Conservation (phyloP, 2,329 filamentous ascomycete species). For the Fusarium avenaceum region DNA sequence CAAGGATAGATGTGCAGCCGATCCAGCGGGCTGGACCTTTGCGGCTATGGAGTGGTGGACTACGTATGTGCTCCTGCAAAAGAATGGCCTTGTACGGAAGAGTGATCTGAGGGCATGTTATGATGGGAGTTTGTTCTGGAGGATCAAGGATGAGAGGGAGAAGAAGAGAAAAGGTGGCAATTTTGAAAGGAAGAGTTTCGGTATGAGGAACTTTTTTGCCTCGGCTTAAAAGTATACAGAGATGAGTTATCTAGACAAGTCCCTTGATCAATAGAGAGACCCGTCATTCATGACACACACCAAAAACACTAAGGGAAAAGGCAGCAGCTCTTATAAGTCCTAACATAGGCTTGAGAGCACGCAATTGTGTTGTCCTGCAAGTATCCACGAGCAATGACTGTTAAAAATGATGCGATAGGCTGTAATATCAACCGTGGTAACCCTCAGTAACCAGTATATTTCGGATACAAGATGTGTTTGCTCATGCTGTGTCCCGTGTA, state of each 20-base stretch:
- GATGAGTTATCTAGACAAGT: too few relatives aligned
- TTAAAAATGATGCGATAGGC: too few relatives aligned
- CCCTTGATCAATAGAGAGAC: too few relatives aligned
- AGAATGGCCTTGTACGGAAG: slow-evolving; percentile 68
- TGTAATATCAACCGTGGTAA: too few relatives aligned
- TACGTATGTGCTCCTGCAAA: slow-evolving; percentile 65
- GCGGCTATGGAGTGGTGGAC: slow-evolving; percentile 51
- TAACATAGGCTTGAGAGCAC: too few relatives aligned
- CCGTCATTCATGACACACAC: neutral
- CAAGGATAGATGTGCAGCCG: slow-evolving; percentile 54
- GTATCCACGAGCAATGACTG: too few relatives aligned
- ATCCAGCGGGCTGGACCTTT: slow-evolving; percentile 42
- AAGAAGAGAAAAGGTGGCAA: neutral
- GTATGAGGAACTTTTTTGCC: slow-evolving; percentile 28
- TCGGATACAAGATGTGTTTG: too few relatives aligned
- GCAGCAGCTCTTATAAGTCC: too few relatives aligned
- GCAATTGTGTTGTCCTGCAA: too few relatives aligned
- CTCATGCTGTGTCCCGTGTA: too few relatives aligned
- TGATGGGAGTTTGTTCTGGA: slow-evolving; percentile 44
- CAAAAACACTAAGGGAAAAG: too few relatives aligned
- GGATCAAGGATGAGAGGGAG: slow-evolving; percentile 32
- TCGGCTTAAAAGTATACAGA: neutral
- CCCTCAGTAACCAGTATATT: too few relatives aligned
- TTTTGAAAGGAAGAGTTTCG: slow-evolving; percentile 13
- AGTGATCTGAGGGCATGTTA: slow-evolving; percentile 60